Evolutionary conservation across 345 rosid species (phyloP).

Genomic region (Euclidium syriacum): DNA sequence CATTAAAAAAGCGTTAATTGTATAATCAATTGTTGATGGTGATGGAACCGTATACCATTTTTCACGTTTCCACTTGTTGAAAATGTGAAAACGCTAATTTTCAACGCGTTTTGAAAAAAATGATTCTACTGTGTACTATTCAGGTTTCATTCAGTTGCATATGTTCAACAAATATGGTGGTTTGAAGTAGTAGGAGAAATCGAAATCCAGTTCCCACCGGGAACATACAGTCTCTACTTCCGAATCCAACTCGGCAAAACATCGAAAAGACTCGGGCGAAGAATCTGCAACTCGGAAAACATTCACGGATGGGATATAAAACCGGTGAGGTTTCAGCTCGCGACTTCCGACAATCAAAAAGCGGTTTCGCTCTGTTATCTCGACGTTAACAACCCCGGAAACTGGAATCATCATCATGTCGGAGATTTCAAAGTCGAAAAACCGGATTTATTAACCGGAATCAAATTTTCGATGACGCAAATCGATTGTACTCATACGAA

Average conservation of each 20-base stretch:
- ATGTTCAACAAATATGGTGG: slow-evolving; percentile 98
- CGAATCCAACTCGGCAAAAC: slow-evolving; percentile 67
- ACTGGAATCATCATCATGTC: slow-evolving; percentile 64
- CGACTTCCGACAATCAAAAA: slow-evolving; percentile 67
- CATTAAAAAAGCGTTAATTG: too few relatives aligned
- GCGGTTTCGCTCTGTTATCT: slow-evolving; percentile 47
- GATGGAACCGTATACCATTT: too few relatives aligned
- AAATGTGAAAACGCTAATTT: too few relatives aligned
- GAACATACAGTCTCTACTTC: slow-evolving; percentile 76
- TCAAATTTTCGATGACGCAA: slow-evolving; percentile 74
- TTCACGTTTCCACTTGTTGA: too few relatives aligned
- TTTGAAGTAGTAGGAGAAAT: slow-evolving; percentile 80
- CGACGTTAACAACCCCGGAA: slow-evolving; percentile 50
- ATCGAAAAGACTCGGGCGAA: slow-evolving; percentile 64
- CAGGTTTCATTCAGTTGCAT: slow-evolving; percentile 69
- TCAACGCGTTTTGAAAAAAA: too few relatives aligned
- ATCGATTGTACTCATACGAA: slow-evolving; percentile 95
- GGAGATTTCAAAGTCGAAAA: slow-evolving; percentile 65
- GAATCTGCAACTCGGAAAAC: slow-evolving; percentile 61
- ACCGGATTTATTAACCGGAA: slow-evolving; percentile 24
- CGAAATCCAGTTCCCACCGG: slow-evolving; percentile 71
- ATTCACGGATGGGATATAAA: slow-evolving; percentile 90
- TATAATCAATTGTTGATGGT: too few relatives aligned
- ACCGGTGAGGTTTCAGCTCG: slow-evolving; percentile 72
- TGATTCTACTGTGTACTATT: slow-evolving; percentile 9